Evolutionary conservation across 345 rosid species (phyloP).

Genomic region (Gossypium sturtianum): DNA sequence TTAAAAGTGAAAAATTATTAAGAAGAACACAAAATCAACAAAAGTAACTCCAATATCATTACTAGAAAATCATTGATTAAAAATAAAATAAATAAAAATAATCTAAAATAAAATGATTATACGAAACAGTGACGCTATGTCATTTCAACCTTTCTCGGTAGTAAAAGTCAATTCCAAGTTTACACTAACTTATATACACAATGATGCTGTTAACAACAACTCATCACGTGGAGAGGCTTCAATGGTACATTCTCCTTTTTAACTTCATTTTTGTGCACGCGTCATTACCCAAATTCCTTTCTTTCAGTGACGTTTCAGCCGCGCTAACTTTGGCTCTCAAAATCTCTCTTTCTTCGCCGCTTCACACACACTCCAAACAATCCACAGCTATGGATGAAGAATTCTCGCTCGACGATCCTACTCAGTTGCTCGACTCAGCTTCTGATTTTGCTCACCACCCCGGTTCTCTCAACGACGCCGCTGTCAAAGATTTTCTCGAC

Average conservation of each 20-base stretch:
- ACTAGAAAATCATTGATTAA: too few species aligned
- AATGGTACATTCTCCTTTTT: too few species aligned
- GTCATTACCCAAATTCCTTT: not conserved
- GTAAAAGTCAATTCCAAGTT: too few species aligned
- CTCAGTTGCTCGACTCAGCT: slow-evolving; percentile 62
- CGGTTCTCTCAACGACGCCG: slow-evolving; percentile 62
- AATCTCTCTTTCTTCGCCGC: not conserved
- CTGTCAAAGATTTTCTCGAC: slow-evolving; percentile 61
- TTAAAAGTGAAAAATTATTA: too few species aligned
- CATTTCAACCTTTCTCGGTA: accelerated
- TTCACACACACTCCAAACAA: not conserved
- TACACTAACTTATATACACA: too few species aligned
- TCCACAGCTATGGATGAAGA: slow-evolving; percentile 30
- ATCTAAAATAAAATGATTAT: too few species aligned
- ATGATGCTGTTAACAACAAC: too few species aligned
- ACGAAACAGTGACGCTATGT: accelerated
- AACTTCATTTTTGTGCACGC: not conserved
- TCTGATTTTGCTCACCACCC: slow-evolving; percentile 69
- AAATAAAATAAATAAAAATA: too few species aligned
- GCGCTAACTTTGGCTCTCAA: not conserved
- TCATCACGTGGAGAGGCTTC: too few species aligned
- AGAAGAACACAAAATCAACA: too few species aligned
- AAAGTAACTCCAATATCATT: too few species aligned
- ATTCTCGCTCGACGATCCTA: slow-evolving; percentile 45
- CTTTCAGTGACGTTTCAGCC: not conserved